Base-by-base conservation (phyloP, 1,284 basidiomycete species). In the Naganishia liquefaciens region DNA sequence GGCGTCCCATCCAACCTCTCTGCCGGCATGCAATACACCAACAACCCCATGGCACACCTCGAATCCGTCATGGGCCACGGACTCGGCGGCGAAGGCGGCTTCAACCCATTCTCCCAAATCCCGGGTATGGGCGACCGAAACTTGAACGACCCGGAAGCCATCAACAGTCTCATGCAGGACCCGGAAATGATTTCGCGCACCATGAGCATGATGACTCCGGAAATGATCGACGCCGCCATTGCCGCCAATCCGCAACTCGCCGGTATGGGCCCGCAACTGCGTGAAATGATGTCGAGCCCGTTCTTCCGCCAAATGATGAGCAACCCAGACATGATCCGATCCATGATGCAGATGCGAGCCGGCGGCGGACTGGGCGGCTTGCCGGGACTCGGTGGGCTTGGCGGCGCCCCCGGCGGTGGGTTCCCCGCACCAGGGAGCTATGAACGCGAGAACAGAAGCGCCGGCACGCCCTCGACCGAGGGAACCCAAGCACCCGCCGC, bases 41-140 rank as follows among this genome's bases (percentile, higher is more conserved):
- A 72, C 15, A 77, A 77, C 62, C 76, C 76, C 3, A 68, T 79
- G 43, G 76, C 77, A 0, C 75, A 75, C 0, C 68, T 79, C 25
- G 71, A 78, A 68, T 76, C 76, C 63, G 72, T 75, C 33, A 70
- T 64, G 50, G 66, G 69, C 6, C 70, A 71, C 37, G 70, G 70
- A 3, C 46, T 68, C 11, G 69, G 69, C 6, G 70, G 67, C 28
- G 46, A 28, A 27, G 75, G 72, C 0, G 88, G 88, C 4, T 82
- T 93, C 74, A 94, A 95, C 73, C 92, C 93, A 0, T 95, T 96
- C 71, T 84, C 87, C 1, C 88, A 88, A 3, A 86, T 93, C 84
- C 71, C 73, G 47, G 77, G 77, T 19, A 88, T 91, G 10, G 70
- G 93, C 57, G 64, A 53, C 15, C 40, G 49, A 9, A 96, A 96